Conservation (phyloP, 2,329 filamentous ascomycete species). For the Rhinocladiella similis region DNA sequence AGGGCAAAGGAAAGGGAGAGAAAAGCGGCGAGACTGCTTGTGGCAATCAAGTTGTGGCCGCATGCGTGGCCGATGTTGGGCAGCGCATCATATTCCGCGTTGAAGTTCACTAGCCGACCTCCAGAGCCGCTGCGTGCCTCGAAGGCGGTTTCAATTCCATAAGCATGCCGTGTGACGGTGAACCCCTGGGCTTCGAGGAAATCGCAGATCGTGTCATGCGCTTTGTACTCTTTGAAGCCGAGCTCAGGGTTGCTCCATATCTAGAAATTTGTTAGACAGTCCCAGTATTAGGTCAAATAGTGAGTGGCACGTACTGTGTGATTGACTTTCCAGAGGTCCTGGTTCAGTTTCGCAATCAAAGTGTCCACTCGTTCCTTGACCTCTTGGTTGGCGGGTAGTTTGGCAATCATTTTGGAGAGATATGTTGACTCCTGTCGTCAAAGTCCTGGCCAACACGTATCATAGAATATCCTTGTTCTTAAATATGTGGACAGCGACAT, state of each 20-base stretch:
- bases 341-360: neutral
- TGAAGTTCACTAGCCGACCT: constrained; percentile 38
- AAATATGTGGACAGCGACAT: neutral
- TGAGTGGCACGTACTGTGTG: neutral
- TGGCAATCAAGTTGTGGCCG: constrained; percentile 43
- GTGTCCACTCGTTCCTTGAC: neutral
- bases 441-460: neutral
- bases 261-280: constrained; percentile 3
- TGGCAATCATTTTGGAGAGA: neutral
- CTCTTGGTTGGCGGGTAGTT: neutral
- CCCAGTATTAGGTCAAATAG: too few relatives aligned
- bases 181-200: constrained; percentile 49
- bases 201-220: constrained; percentile 51
- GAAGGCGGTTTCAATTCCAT: constrained; percentile 55
- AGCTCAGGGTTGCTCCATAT: constrained; percentile 54
- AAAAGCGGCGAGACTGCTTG: constrained; percentile 38
- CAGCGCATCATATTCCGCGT: constrained; percentile 46
- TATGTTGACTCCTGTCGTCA: neutral
- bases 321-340: constrained; percentile 3
- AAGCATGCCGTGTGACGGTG: constrained; percentile 49
- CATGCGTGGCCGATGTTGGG: constrained; percentile 44
- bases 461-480: neutral
- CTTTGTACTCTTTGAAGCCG: constrained; percentile 52
- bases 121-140: constrained; percentile 46
- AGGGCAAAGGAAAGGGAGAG: constrained; percentile 36